Percentiles rank a stretch among this genome's conserved stretches.
phyloP scores from a whole-genome alignment of 2,329 filamentous ascomycete species.

The Fusarium sublunatum region DNA sequence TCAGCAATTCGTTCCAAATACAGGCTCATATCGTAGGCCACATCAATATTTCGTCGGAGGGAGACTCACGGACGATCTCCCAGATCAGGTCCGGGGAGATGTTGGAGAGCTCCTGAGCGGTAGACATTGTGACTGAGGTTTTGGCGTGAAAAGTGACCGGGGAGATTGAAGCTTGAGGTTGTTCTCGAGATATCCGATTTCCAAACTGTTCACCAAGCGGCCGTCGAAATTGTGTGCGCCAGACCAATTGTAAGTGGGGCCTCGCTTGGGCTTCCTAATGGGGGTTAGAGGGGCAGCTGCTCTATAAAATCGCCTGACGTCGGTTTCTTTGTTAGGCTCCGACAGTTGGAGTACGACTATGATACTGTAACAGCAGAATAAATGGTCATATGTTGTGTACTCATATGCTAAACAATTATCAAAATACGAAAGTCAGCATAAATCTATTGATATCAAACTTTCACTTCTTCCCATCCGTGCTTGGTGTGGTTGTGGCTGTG shows the following conservation, averaged over 20 bases:
- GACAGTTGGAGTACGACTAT: neutral
- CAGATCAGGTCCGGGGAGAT: constrained; percentile 92
- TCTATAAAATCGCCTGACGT: neutral
- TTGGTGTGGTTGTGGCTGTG: constrained; percentile 38
- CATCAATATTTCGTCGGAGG: constrained; percentile 18
- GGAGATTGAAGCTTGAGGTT: constrained; percentile 45
- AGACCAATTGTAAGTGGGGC: constrained; percentile 54
- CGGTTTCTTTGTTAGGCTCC: neutral
- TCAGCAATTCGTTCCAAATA: constrained; percentile 38
- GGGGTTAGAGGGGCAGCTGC: constrained; percentile 43
- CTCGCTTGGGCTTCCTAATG: constrained; percentile 47
- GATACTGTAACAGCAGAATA: neutral
- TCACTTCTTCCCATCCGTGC: neutral
- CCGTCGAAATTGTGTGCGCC: constrained; percentile 43
- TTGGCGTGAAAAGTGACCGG: constrained; percentile 46
- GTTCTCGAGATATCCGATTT: constrained; percentile 45
- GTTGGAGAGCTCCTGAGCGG: constrained; percentile 70
- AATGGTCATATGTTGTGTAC: neutral
- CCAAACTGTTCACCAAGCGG: constrained; percentile 27
- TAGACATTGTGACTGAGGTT: constrained; percentile 63
- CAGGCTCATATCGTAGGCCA: constrained; percentile 24
- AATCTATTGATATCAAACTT: neutral
- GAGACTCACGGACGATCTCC: constrained; percentile 93
- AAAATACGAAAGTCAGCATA: neutral
- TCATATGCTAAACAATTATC: neutral